Evolutionary conservation across 495 filamentous ascomycete genomes (phyloP), one percentile per base, ranked within the genome.

Genomic region (Podospora anserina): DNA sequence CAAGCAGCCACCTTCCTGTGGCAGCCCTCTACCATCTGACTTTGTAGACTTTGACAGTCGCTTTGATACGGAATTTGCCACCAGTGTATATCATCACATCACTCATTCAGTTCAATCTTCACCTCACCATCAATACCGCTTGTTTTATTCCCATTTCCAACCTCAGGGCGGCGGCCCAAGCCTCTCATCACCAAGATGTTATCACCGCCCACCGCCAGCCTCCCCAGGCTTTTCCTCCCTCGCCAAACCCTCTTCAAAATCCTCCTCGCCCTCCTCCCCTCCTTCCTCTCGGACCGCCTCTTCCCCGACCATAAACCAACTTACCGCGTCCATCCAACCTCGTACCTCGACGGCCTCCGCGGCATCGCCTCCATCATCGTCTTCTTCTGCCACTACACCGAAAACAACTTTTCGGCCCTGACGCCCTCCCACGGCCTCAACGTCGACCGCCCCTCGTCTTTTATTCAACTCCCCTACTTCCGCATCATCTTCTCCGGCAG

Each of bases 401-500:
- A 82, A 67, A 75, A 75, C 65, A 80, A 81, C 74, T 73, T 78
- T 57, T 63, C 69, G 23, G 72, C 73, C 64, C 75, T 82, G 30
- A 76, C 70, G 4, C 71, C 71, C 3, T 73, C 74, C n/a, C 81
- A 81, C 64, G 80, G 81, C 15, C 74, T 86, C 39, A 83, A 83
- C 67, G 76, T 83, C 32, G 73, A 73, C 56, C 55, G 58, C 1
- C 54, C 69, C 5, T 75, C 77, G n/a, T 76, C 76, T 15, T 76
- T 84, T 61, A 79, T 88, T 62, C 89, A 91, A 76, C 77, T 91
- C 16, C 89, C 89, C 4, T 83, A 89, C 68, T 32, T 90, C 4
- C 85, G 89, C 61, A 77, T 91, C 66, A 70, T 91, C 13, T 87
- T 86, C 74, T 87, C 86, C 6, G 89, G 88, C 34, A 85, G 87